phyloP scores from a whole-genome alignment of 805 yeast genomes.

The Myxozyma kluyveri region DNA sequence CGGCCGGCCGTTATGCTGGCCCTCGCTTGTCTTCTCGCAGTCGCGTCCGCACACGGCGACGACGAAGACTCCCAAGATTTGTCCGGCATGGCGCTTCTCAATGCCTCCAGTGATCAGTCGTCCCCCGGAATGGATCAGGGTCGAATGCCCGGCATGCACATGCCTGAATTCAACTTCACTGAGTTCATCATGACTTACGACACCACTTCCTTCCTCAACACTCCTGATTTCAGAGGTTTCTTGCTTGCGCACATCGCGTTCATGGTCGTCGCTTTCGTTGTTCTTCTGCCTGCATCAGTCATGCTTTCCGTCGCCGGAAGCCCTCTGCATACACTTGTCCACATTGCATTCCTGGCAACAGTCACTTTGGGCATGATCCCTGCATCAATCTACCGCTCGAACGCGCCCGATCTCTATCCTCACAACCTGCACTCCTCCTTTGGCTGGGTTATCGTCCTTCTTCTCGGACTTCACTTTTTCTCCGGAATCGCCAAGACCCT shows the following conservation, averaged over 20 bases:
- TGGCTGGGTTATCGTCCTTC: slow-evolving; percentile 57
- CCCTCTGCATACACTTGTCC: slow-evolving; percentile 55
- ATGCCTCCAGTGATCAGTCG: not conserved
- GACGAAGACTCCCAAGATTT: slow-evolving; percentile 4
- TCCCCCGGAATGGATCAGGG: slow-evolving; percentile 3
- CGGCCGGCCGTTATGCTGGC: not conserved
- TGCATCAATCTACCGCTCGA: slow-evolving; percentile 53
- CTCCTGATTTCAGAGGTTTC: slow-evolving; percentile 19
- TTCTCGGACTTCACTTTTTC: slow-evolving; percentile 53
- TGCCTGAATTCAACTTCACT: slow-evolving; percentile 24
- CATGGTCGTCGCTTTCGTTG: slow-evolving; percentile 25
- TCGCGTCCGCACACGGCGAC: slow-evolving; percentile 18
- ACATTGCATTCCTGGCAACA: slow-evolving; percentile 50
- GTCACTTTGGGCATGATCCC: slow-evolving; percentile 52
- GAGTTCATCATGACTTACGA: slow-evolving; percentile 25
- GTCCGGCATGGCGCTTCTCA: slow-evolving; percentile 4
- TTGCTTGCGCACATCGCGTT: slow-evolving; percentile 25
- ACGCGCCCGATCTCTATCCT: slow-evolving; percentile 67
- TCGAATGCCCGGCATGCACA: slow-evolving; percentile 9
- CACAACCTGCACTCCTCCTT: slow-evolving; percentile 67
- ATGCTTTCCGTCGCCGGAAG: slow-evolving; percentile 61
- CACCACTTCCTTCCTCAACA: slow-evolving; percentile 29
- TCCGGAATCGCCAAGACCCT: slow-evolving; percentile 53
- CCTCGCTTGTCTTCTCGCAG: slow-evolving; percentile 4
- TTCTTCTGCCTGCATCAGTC: slow-evolving; percentile 37